Conservation (phyloP, 306 rosid genomes). For the Lupinus albus region DNA sequence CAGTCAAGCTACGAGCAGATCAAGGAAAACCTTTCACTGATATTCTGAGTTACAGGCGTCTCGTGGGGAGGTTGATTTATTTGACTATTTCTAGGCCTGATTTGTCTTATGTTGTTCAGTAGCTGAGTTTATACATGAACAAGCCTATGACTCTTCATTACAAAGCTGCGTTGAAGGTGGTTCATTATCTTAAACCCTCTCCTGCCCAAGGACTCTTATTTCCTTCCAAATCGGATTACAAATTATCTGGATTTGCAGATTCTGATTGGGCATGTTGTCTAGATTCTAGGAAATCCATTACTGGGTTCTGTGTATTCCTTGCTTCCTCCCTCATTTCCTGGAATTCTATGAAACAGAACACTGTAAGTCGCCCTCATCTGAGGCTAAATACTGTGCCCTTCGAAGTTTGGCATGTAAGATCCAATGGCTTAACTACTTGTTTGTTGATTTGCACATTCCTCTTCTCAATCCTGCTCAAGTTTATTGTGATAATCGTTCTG, state of each 20-base stretch:
- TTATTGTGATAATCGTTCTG: neutral
- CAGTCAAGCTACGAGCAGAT: too few relatives aligned
- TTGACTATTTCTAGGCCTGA: too few relatives aligned
- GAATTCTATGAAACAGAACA: neutral
- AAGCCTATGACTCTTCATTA: too few relatives aligned
- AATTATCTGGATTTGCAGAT: neutral
- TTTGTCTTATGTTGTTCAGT: too few relatives aligned
- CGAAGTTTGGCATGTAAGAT: neutral
- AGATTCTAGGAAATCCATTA: neutral
- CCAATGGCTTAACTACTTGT: neutral
- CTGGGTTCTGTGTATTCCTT: neutral
- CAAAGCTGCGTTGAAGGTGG: too few relatives aligned
- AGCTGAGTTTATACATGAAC: too few relatives aligned
- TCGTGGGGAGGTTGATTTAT: too few relatives aligned
- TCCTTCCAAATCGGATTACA: too few relatives aligned
- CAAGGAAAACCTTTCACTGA: too few relatives aligned
- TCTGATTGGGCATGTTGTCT: neutral
- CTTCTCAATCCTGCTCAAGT: rapidly evolving
- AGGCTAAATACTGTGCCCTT: neutral
- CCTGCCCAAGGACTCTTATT: too few relatives aligned
- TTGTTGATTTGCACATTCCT: neutral
- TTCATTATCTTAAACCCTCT: too few relatives aligned
- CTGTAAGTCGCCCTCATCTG: neutral
- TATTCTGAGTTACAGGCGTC: too few relatives aligned
- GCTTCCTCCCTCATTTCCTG: neutral